Evolutionary conservation across 2,329 filamentous ascomycete genomes (phyloP).

Genomic region (Hypoxylon sp.): DNA sequence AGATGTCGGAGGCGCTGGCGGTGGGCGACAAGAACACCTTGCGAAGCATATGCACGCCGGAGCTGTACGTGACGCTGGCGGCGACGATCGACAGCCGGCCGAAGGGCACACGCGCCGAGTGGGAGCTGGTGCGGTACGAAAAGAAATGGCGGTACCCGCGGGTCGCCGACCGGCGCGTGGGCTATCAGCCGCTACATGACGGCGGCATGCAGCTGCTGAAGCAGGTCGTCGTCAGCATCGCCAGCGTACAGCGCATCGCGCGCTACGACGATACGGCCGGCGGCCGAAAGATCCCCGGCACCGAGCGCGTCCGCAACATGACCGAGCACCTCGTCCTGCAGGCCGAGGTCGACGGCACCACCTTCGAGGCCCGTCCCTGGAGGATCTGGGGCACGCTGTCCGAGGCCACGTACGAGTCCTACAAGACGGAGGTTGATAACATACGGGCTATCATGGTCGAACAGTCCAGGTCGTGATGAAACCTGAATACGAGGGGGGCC

Average conservation of each 20-base stretch:
- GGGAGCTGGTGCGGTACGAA: slow-evolving; percentile 67
- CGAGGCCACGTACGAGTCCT: slow-evolving; percentile 62
- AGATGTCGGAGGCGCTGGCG: slow-evolving; percentile 72
- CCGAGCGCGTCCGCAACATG: slow-evolving; percentile 64
- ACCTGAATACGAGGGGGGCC: neutral
- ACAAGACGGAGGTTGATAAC: slow-evolving; percentile 45
- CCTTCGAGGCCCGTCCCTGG: slow-evolving; percentile 66
- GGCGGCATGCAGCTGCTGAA: slow-evolving; percentile 57
- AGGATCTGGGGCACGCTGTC: slow-evolving; percentile 72
- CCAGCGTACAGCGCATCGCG: slow-evolving; percentile 66
- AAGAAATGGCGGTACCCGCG: slow-evolving; percentile 57
- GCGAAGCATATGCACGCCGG: slow-evolving; percentile 64
- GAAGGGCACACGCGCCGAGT: slow-evolving; percentile 58
- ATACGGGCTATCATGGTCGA: slow-evolving; percentile 23
- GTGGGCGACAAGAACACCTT: slow-evolving; percentile 65
- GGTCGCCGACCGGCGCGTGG: slow-evolving; percentile 67
- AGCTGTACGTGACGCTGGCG: slow-evolving; percentile 64
- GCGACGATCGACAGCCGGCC: slow-evolving; percentile 65
- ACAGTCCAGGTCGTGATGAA: slow-evolving; percentile 16
- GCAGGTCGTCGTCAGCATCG: slow-evolving; percentile 71
- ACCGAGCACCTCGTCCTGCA: slow-evolving; percentile 75
- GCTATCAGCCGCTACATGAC: slow-evolving; percentile 58
- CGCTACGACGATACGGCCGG: slow-evolving; percentile 53
- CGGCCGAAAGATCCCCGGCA: slow-evolving; percentile 58
- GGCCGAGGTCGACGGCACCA: slow-evolving; percentile 57